phyloP scores from a whole-genome alignment of 2,329 filamentous ascomycete species.

The Penicillium sp. region DNA sequence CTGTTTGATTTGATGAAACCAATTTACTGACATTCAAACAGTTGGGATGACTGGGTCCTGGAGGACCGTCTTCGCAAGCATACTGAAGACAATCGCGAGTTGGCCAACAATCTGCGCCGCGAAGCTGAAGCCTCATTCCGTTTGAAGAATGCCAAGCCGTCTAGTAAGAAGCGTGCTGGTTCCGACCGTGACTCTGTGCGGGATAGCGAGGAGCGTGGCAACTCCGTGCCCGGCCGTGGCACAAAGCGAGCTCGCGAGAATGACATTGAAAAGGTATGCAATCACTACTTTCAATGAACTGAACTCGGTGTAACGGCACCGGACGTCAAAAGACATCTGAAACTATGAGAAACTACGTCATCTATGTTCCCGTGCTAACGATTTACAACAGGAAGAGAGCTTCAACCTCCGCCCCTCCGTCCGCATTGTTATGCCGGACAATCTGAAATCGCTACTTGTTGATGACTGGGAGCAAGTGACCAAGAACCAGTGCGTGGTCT shows the following conservation, averaged over 20 bases:
- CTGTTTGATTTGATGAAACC: not conserved
- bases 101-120: constrained; percentile 59
- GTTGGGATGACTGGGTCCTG: constrained; percentile 97
- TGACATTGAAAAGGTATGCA: constrained; percentile 49
- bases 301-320: not conserved
- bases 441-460: constrained; percentile 86
- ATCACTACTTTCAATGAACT: not conserved
- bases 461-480: constrained; percentile 99
- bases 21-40: constrained; percentile 35
- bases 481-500: constrained; percentile 87
- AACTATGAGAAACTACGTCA: not conserved
- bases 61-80: constrained; percentile 92
- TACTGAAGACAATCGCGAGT: constrained; percentile 89
- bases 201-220: constrained; percentile 48
- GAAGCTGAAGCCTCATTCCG: constrained; percentile 41
- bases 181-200: constrained; percentile 46
- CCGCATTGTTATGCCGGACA: constrained; percentile 81
- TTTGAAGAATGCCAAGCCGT: constrained; percentile 34
- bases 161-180: constrained; percentile 42
- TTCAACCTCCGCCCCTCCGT: constrained; percentile 84
- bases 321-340: not conserved
- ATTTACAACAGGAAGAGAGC: constrained; percentile 69
- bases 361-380: constrained; percentile 2
- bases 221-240: constrained; percentile 44
- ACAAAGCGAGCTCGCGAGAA: constrained; percentile 48